Evolutionary conservation across 1,284 basidiomycete genomes (phyloP).

Genomic region (Trichosporon sp.): DNA sequence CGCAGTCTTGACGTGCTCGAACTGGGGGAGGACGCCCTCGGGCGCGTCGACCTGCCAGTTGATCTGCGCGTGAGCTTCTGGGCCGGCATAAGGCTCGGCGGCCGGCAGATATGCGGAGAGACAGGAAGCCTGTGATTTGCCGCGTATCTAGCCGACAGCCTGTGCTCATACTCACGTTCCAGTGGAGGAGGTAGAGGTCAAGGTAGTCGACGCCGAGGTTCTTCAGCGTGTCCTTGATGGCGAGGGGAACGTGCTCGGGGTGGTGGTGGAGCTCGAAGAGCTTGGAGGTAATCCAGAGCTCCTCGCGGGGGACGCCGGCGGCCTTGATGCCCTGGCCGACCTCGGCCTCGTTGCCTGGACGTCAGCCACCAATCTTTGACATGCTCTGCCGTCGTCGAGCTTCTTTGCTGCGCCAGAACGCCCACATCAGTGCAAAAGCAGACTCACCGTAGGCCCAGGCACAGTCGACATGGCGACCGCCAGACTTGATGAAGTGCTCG

Average conservation of each 20-base stretch:
- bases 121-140: no score
- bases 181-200: slow-evolving; percentile 80
- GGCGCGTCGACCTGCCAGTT: slow-evolving; percentile 44
- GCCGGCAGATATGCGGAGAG: no score
- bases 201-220: slow-evolving; percentile 69
- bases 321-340: slow-evolving; percentile 71
- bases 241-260: slow-evolving; percentile 59
- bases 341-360: slow-evolving; percentile 68
- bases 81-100: no score
- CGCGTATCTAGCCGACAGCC: background rate
- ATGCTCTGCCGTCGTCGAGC: background rate
- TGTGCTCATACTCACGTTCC: slow-evolving; percentile 52
- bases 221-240: slow-evolving; percentile 65
- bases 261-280: slow-evolving; percentile 63
- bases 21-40: slow-evolving; percentile 32
- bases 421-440: background rate
- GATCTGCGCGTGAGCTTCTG: slow-evolving; percentile 28
- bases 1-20: slow-evolving; percentile 38
- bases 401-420: background rate
- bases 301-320: slow-evolving; percentile 57
- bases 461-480: slow-evolving; percentile 69
- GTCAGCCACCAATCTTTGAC: slow-evolving; percentile 4
- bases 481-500: slow-evolving; percentile 30
- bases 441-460: slow-evolving; percentile 44
- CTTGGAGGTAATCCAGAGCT: slow-evolving; percentile 66